phyloP scores from a whole-genome alignment of 495 filamentous ascomycete genomes.

The Cudoniella acicularis region DNA sequence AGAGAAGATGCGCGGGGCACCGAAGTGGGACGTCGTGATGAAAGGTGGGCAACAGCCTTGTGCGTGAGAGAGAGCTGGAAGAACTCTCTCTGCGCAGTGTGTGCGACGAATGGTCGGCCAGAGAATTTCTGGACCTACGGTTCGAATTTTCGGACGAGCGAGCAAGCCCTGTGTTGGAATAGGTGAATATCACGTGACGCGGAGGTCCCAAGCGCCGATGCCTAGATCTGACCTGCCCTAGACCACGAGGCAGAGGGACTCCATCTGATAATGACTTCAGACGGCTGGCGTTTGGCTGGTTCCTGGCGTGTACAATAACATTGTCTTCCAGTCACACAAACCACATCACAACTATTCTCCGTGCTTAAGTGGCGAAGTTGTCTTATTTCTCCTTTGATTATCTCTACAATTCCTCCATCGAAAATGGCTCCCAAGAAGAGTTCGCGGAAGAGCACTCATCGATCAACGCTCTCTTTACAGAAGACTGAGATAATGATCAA shows the following conservation, averaged over 20 bases:
- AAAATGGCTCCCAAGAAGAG: constrained; percentile 37
- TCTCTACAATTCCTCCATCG: not conserved
- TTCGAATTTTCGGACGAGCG: not conserved
- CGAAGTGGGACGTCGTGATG: constrained; percentile 43
- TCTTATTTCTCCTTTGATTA: not conserved
- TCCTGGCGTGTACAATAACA: not conserved
- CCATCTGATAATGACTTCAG: not conserved
- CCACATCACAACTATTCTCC: not conserved
- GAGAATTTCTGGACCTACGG: not conserved
- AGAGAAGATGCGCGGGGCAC: constrained; percentile 48
- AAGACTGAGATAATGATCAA: constrained; percentile 75
- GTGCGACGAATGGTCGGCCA: constrained; percentile 1
- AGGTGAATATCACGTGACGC: not conserved
- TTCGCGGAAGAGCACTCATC: constrained; percentile 39
- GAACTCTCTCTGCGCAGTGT: constrained; percentile 16
- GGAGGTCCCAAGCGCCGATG: not conserved
- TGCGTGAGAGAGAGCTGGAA: constrained; percentile 17
- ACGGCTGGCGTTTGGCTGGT: not conserved
- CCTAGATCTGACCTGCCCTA: too few species aligned
- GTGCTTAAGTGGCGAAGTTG: not conserved
- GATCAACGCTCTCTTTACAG: constrained; percentile 55
- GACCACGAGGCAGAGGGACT: not conserved
- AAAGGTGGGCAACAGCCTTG: constrained; percentile 25
- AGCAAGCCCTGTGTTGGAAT: too few species aligned
- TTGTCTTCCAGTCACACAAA: not conserved